Evolutionary conservation across 768 basidiomycete genomes (phyloP), one percentile per base, ranked within the genome.

Genomic region (Mycena pura): DNA sequence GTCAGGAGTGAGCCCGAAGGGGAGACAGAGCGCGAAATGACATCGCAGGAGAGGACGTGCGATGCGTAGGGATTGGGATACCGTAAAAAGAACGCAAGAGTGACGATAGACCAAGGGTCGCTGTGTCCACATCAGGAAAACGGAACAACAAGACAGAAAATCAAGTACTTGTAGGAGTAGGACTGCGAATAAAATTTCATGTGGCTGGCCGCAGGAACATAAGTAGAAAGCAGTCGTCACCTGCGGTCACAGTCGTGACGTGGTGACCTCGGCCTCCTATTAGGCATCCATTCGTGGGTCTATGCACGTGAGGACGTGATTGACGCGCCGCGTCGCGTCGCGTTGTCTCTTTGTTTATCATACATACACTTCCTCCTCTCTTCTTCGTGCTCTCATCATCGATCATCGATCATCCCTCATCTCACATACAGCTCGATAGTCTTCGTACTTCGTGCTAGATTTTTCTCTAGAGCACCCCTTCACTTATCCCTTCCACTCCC

Each of bases 11-110:
- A 84, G 38, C 95, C 95, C 3, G 83, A 76, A 13, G 88, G 81
- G 1, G 92, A 88, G 65, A 91, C 80, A 19, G 77, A 81, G 66
- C 96, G 91, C 53, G 92, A 91, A 65, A 99, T 87, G 70, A 98
- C 95, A 79, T 98, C 96, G 82, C 94, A 96, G 5, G 95, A 95
- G 66, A 96, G 77, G 74, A 99, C 90, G 78, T 99, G 96, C 34
- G 91, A 82, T 6, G 96, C 93, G 70, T 93, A 94, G 47, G 96
- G 95, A 73, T 97, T 98, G 4, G 96, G 96, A 76, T 97, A 99
- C 64, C 96, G 91, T 60, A 97, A 80, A 73, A 96, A 96, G 81
- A 91, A 97, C 13, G 96, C 96, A 64, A 96, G 82, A 19, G 96
- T 88, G 60, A 96, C 92, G 67, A 92, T 96, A 57, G 92, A 83